Base-by-base conservation (phyloP, 2,329 filamentous ascomycete species). In the Fusarium nurragi region DNA sequence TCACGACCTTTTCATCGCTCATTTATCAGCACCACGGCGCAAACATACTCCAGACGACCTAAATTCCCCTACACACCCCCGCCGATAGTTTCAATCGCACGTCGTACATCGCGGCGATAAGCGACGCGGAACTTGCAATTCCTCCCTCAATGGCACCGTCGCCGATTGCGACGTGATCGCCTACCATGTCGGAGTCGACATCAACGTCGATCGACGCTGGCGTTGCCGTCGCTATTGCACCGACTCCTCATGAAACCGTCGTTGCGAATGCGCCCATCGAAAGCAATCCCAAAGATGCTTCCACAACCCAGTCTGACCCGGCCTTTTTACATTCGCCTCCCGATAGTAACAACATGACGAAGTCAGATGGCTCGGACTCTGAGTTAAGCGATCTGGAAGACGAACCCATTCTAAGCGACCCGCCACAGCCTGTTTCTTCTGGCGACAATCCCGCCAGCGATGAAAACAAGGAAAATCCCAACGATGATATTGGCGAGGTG, bases 311-410 rank as follows among this genome's bases (percentile, higher is more conserved):
- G 38, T 43, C 54, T n/a, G 61, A 68, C 64, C 76, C 80, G 26
- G 78, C 76, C 59, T 85, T 85, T 69, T 77, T 89, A 54, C 83
- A 88, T 73, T 89, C 87, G 65, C 87, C 87, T 38, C 87, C 87
- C 47, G 86, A 89, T 70, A 88, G 84, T 74, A 88, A 88, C 77
- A 84, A 84, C 74, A 81, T 83, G 53, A 77, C 81, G 71, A 88
- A 86, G 72, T 81, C 85, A 62, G 85, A 88, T 70, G 81, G 77
- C 47, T 87, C 84, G 74, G 86, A 89, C 70, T 90, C 88, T 49
- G 88, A 90, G 74, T 79, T 90, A 28, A 89, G 87, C 77, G 88
- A 90, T 51, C 80, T 89, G 49, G 87, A 89, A 63, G 84, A 86
- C 45, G 80, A 85, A 65, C 80, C 79, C 40, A 77, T 81, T 45